phyloP scores from a whole-genome alignment of 2,329 filamentous ascomycete genomes.

The Arthroderma uncinatum region DNA sequence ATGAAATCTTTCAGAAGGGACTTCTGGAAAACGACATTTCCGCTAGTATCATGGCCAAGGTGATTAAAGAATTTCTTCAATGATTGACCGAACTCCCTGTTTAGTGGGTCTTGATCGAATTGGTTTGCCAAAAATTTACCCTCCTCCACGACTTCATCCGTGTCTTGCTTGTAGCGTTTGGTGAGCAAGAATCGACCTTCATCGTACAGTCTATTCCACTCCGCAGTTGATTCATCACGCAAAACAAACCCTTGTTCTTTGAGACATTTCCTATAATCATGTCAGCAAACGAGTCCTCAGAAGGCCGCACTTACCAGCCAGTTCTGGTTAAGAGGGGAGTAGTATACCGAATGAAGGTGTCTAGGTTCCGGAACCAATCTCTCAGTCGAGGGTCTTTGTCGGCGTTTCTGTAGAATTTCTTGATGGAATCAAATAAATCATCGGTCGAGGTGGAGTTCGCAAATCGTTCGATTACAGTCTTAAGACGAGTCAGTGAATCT shows the following conservation, averaged over 20 bases:
- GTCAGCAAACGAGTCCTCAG: slow-evolving; percentile 10
- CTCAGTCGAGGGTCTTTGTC: slow-evolving; percentile 77
- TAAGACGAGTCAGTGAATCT: slow-evolving; percentile 42
- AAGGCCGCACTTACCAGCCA: neutral
- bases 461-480: slow-evolving; percentile 85
- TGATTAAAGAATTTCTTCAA: slow-evolving; percentile 79
- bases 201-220: slow-evolving; percentile 80
- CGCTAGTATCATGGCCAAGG: slow-evolving; percentile 75
- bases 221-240: slow-evolving; percentile 62
- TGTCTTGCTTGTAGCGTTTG: slow-evolving; percentile 76
- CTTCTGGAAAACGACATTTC: slow-evolving; percentile 82
- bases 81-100: slow-evolving; percentile 65
- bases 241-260: slow-evolving; percentile 87
- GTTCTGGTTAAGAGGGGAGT: neutral
- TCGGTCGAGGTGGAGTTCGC: slow-evolving; percentile 87
- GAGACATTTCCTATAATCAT: slow-evolving; percentile 51
- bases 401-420: slow-evolving; percentile 75
- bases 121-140: slow-evolving; percentile 80
- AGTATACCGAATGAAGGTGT: slow-evolving; percentile 55
- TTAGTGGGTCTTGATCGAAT: slow-evolving; percentile 79
- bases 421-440: slow-evolving; percentile 74
- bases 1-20: slow-evolving; percentile 81
- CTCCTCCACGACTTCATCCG: slow-evolving; percentile 77
- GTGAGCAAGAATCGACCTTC: slow-evolving; percentile 76
- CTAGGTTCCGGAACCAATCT: slow-evolving; percentile 72